Conservation (phyloP, 805 yeast species). For the Wickerhamiella slavikovae region DNA sequence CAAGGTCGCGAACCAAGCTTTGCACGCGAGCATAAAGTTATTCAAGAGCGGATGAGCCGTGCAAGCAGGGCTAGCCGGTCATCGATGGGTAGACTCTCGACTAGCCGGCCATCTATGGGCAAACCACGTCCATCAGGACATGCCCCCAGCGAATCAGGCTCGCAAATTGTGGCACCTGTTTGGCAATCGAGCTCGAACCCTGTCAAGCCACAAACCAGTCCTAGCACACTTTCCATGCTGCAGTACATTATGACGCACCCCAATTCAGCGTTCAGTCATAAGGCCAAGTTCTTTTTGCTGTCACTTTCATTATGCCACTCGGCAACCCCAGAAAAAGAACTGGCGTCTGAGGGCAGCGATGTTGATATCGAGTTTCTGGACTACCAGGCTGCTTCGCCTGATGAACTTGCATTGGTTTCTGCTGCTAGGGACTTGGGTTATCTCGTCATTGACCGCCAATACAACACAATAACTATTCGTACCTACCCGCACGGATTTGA, state of each 20-base stretch:
- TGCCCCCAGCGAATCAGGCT: neutral
- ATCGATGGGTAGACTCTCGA: slow-evolving; percentile 3
- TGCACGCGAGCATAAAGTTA: neutral
- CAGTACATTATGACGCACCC: slow-evolving; percentile 56
- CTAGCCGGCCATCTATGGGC: slow-evolving; percentile 5
- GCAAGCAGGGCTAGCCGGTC: neutral
- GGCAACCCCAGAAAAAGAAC: slow-evolving; percentile 50
- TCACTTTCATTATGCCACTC: slow-evolving; percentile 77
- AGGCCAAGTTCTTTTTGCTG: slow-evolving; percentile 60
- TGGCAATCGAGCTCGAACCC: slow-evolving; percentile 35
- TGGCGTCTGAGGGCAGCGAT: slow-evolving; percentile 12
- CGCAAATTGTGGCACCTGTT: slow-evolving; percentile 1
- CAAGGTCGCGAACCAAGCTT: neutral
- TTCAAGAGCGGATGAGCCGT: neutral
- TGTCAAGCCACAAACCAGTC: slow-evolving; percentile 20
- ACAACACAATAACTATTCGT: slow-evolving; percentile 39
- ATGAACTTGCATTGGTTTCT: slow-evolving; percentile 77
- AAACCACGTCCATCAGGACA: neutral
- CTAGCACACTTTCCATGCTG: slow-evolving; percentile 46
- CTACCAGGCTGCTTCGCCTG: slow-evolving; percentile 92
- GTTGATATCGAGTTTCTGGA: slow-evolving; percentile 40
- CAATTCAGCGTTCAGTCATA: slow-evolving; percentile 40
- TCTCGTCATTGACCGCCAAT: slow-evolving; percentile 52
- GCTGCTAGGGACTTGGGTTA: slow-evolving; percentile 94
- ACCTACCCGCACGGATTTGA: slow-evolving; percentile 73